Evolutionary conservation across 257 asterid genomes (phyloP), one percentile per base, ranked within the genome.

Genomic region (Datura wrightii): DNA sequence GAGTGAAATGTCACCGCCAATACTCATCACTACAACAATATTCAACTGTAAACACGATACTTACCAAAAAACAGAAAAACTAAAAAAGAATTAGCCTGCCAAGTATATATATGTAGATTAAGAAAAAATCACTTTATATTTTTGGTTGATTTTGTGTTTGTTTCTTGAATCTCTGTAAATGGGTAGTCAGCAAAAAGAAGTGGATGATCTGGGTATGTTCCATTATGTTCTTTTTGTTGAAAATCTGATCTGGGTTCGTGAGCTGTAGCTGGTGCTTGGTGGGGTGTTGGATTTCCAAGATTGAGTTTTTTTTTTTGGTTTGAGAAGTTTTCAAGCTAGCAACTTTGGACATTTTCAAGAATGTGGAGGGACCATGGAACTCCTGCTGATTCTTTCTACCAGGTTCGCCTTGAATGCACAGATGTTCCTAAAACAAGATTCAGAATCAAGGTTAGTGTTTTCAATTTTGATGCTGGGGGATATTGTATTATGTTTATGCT

Each of bases 351-450:
- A 34, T 18, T 76, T 14, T 56, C 53, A 87, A 87, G 71, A 52
- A 94, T 96, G 95, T 94, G 99, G 99, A 90, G 91, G 91, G 94
- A 85, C 79, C 87, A 86, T 19, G 98, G 99, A 82, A 89, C 97
- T 76, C 91, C 99, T 56, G 96, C 95, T 79, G 98, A 96, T 90
- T 90, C 97, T 13, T 94, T 90, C 85, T 96, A 96, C 86, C 90
- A 92, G 90, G 94, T 93, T 70, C 93, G 98, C 19, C 90, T 97
- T 52, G 98, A 96, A 84, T 96, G 94, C 84, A 83, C 90, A 6
- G 95, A 94, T 90, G 97, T 93, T 71, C 97, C 98, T 5, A 84
- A 92, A 84, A 92, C 97, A 94, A 96, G 92, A 92, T 96, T 96
- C 80, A 91, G 97, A 85, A 92, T 96, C 93, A 96, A 93, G 99